Conservation (phyloP, 2,329 filamentous ascomycete species). For the Pseudogymnoascus sp. region DNA sequence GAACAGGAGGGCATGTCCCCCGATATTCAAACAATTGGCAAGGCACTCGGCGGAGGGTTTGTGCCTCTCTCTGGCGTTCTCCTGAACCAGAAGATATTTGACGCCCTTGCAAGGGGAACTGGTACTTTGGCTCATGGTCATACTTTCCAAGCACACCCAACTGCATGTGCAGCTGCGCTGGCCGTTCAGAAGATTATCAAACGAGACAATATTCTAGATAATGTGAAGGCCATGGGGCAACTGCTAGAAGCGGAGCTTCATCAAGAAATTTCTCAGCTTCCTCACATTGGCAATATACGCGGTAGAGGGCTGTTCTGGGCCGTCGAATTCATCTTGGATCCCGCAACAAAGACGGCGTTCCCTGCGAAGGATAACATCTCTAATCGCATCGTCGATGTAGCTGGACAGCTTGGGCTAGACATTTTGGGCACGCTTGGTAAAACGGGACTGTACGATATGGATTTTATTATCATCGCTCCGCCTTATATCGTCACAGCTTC, state of each 20-base stretch:
- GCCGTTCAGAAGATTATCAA: conserved; percentile 44
- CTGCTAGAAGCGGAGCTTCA: conserved; percentile 36
- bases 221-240: conserved; percentile 43
- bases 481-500: conserved; percentile 5
- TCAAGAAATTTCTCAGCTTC: conserved; percentile 31
- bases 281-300: conserved; percentile 47
- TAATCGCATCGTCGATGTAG: neutral
- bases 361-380: conserved; percentile 3
- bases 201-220: conserved; percentile 46
- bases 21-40: conserved; percentile 55
- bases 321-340: conserved; percentile 40
- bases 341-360: conserved; percentile 22
- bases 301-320: conserved; percentile 48
- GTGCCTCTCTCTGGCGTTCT: conserved; percentile 50
- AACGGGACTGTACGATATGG: conserved; percentile 3
- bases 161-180: neutral
- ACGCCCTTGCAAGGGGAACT: conserved; percentile 20
- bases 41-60: conserved; percentile 54
- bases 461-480: neutral
- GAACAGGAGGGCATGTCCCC: conserved; percentile 42
- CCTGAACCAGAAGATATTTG: conserved; percentile 38
- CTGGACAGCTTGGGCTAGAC: neutral
- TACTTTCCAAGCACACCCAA: neutral
- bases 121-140: neutral
- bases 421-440: conserved; percentile 5